Percentiles rank a stretch among this genome's conserved stretches.
phyloP scores from a whole-genome alignment of 805 yeast species.

The Nakazawaea wickerhamii region DNA sequence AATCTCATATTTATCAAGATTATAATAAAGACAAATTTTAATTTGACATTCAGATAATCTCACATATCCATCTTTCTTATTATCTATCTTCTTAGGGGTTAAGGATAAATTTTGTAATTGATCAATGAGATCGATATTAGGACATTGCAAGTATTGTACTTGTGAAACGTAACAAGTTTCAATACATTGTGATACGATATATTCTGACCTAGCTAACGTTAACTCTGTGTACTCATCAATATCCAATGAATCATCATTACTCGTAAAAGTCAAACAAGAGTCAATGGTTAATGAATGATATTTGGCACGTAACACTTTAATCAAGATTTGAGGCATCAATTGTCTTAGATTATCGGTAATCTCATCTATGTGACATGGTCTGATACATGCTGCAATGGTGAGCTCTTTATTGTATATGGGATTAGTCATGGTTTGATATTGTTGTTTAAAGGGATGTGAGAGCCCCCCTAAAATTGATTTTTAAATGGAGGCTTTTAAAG shows the following conservation, averaged over 20 bases:
- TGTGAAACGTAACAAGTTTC: neutral
- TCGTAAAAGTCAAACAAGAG: neutral
- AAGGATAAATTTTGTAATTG: neutral
- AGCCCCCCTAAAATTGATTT: no score
- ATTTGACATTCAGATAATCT: constrained; percentile 3
- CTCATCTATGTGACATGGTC: neutral
- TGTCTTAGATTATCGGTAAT: neutral
- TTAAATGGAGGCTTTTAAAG: no score
- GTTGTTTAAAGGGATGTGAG: no score
- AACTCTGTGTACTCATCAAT: neutral
- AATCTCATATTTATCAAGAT: neutral
- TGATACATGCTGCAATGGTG: neutral
- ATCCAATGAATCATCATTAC: neutral
- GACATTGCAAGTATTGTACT: neutral
- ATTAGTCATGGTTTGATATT: neutral
- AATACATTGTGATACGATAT: neutral
- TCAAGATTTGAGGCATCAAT: neutral
- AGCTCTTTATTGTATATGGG: neutral
- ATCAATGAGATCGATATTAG: neutral
- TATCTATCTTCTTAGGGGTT: neutral
- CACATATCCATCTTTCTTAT: neutral
- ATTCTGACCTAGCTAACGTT: neutral
- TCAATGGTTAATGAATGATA: neutral
- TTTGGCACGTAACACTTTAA: neutral
- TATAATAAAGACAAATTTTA: neutral